Base-by-base conservation (phyloP, 305 asterid genomes). In the Fraxinus albicans region DNA sequence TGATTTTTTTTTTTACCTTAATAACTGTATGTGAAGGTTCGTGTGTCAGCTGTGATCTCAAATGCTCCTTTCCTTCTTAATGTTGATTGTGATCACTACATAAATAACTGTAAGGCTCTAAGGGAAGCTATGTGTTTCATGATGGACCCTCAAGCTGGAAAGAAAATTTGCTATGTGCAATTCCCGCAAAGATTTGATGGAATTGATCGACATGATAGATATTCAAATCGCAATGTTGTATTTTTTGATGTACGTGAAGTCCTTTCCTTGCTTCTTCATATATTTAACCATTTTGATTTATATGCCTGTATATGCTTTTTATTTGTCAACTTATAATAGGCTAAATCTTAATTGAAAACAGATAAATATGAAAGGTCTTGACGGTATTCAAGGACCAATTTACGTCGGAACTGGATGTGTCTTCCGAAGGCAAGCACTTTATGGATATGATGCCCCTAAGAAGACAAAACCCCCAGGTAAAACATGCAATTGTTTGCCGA, bases 141-240 rank as follows among this genome's bases (percentile, higher is more conserved):
- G 98, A 96, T 96, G 99, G 99, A 96, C 87, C 99, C 99, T 21
- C 93, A 92, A 78, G 88, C 97, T 2, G 98, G 99, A 75, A 96
- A 96, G 92, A 94, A 96, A 86, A 93, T 94, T 87, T 96, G 99
- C 85, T 96, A 96, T 23, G 99, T 95, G 84, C 99, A 95, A 84
- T 96, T 96, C 87, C 99, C 99, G 80, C 99, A 96, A 84, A 88
- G 99, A 83, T 96, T 96, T 76, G 99, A 96, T 79, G 99, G 99
- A 13, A 96, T 96, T 83, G 99, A 96, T 90, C 85, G 97, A 80
- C 98, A 96, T 40, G 99, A 96, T 81, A 84, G 99, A 92, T 96
- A 96, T 77, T 94, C 99, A 19, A 96, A 96, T 84, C 98, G 99
- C 79, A 96, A 96, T 21, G 97, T 94, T 36, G 99, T 96, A 86